Percentiles rank a stretch among this genome's conserved stretches.
Evolutionary conservation across 2,329 filamentous ascomycete species (phyloP).

Genomic region (Verruconis gallopava): DNA sequence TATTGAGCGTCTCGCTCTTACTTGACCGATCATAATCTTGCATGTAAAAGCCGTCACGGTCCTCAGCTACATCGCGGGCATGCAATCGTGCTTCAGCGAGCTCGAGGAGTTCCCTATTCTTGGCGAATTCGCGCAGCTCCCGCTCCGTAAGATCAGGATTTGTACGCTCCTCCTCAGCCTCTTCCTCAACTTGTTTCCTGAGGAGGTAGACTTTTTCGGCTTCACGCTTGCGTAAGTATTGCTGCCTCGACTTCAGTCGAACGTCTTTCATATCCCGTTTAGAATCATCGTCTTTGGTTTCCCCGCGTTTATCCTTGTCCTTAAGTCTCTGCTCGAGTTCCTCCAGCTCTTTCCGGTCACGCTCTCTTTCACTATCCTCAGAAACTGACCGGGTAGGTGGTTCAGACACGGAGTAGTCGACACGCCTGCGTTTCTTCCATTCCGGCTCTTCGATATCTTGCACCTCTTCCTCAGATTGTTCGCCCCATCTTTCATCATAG

Average conservation of each 20-base stretch:
- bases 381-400: conserved; percentile 21
- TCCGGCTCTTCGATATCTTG: conserved; percentile 55
- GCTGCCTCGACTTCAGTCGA: conserved; percentile 71
- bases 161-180: conserved; percentile 61
- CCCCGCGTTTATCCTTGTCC: conserved; percentile 56
- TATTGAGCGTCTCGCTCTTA: conserved; percentile 72
- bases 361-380: conserved; percentile 46
- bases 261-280: conserved; percentile 49
- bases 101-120: conserved; percentile 65
- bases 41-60: conserved; percentile 89
- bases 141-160: conserved; percentile 59
- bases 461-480: conserved; percentile 50
- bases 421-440: conserved; percentile 51
- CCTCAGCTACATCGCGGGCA: conserved; percentile 57
- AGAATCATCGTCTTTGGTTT: conserved; percentile 50
- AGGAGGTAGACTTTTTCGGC: conserved; percentile 74
- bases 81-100: conserved; percentile 72
- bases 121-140: conserved; percentile 78
- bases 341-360: conserved; percentile 62
- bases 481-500: conserved; percentile 70
- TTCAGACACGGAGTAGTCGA: conserved; percentile 35
- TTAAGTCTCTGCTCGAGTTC: conserved; percentile 67
- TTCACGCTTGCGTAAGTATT: conserved; percentile 89
- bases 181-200: conserved; percentile 79
- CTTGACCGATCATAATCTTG: conserved; percentile 87